Evolutionary conservation across 2,329 filamentous ascomycete genomes (phyloP), one percentile per base, ranked within the genome.

Genomic region (Basipetospora sp.): DNA sequence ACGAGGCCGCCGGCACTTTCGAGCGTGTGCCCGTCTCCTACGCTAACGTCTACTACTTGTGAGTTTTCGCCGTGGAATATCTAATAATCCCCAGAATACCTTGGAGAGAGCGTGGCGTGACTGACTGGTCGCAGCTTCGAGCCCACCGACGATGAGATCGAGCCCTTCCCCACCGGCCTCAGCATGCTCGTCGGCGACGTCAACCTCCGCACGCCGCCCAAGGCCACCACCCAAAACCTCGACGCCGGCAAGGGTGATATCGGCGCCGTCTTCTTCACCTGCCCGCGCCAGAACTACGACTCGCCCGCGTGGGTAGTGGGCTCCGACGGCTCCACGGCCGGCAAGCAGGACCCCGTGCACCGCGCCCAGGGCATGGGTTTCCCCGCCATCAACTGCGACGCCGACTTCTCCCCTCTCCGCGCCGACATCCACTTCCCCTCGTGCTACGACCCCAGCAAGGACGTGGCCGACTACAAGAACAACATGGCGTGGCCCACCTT

Each of bases 31-130:
- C 74, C 31, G 59, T 81, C 43, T 76, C 78, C 49, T 83, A 83
- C 53, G 76, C 79, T 70, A 77, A 77, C 50, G 71, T 71, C 43
- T 90, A 90, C 63, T 87, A 88, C 60, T 77, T 80, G 36, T 39
- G 20, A 39, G 36, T 39, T 10, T 17, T 17, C 19, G 8, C 8
- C 3, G 9, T 25, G 11, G n/a, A n/a, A n/a, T n/a, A n/a, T n/a
- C n/a, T n/a, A n/a, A n/a, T n/a, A n/a, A n/a, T n/a, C n/a, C n/a
- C n/a, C n/a, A n/a, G n/a, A n/a, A n/a, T n/a, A n/a, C n/a, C n/a
- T n/a, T 25, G 10, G 18, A 22, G 4, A 5, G 19, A 14, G 19
- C 11, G 16, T 18, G n/a, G 9, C 19, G 31, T 14, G 18, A 13
- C 27, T 36, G n/a, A 29, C 26, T 4, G 3, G 4, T 17, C 8